Percentiles rank a stretch among this genome's conserved stretches.
phyloP scores from a whole-genome alignment of 257 asterid species.

The Solanum microdontum region DNA sequence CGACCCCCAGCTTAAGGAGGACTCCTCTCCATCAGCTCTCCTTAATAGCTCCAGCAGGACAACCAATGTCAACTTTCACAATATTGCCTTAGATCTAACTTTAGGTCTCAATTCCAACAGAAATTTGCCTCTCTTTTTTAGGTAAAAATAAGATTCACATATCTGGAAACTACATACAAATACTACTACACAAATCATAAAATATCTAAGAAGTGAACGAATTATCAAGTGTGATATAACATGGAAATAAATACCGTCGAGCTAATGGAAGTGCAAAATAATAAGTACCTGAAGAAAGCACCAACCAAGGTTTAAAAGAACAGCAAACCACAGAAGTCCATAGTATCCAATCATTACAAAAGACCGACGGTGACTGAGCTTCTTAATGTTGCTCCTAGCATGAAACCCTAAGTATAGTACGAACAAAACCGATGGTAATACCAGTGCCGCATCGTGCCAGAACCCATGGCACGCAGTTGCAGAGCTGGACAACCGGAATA shows the following conservation, averaged over 20 bases:
- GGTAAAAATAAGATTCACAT: not conserved
- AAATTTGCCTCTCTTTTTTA: not conserved
- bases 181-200: not conserved
- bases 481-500: conserved; percentile 25
- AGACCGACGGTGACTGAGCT: conserved; percentile 64
- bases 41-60: not conserved
- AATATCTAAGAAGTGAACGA: not conserved
- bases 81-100: not conserved
- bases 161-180: not conserved
- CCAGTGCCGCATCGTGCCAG: conserved; percentile 66
- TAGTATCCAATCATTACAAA: conserved; percentile 76
- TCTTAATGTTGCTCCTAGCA: conserved; percentile 62
- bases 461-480: conserved; percentile 44
- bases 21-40: not conserved
- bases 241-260: not conserved
- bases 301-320: conserved; percentile 73
- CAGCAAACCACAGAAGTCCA: conserved; percentile 65
- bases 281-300: conserved; percentile 62
- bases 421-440: conserved; percentile 63
- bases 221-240: not conserved
- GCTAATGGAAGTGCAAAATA: not conserved
- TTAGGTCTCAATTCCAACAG: not conserved
- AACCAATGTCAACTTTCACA: not conserved
- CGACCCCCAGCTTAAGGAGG: not conserved
- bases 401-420: conserved; percentile 70